Base-by-base conservation (phyloP, 345 rosid species). In the Salix dunnii region DNA sequence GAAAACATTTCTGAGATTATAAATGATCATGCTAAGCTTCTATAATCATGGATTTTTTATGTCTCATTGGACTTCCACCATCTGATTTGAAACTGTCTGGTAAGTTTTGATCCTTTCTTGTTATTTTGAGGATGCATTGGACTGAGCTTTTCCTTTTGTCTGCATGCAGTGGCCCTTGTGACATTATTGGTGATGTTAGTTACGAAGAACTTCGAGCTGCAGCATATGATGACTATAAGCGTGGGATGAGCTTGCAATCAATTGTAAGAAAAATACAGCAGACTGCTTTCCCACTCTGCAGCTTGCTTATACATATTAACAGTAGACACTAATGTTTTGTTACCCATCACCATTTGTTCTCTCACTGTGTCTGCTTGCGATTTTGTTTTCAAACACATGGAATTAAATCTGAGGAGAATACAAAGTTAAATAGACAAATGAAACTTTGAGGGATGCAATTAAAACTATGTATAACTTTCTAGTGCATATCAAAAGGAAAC, bases 161-260 rank as follows among this genome's bases (percentile, higher is more conserved):
- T 80, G 68, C 72, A 65, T 74, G 72, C 87, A 96, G 97, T 77
- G 82, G 76, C 75, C 90, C 90, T 13, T 93, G 97, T 79, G 98
- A 96, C 63, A 79, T 96, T 55, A 67, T 67, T 43, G 96, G 94
- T 23, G 98, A 92, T 83, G 75, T 89, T 77, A 90, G 94, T 87
- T 87, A 77, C 72, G 99, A 93, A 84, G 99, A 96, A 87, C 75
- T 93, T 85, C 86, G 89, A 67, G 91, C 91, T 14, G 85, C 83
- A 64, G 94, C 98, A 42, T 96, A 92, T 74, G 97, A 92, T 74
- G 98, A 91, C 73, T 90, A 91, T 61, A 90, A 87, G 83, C 80
- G 71, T 25, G 98, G 98, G 36, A 62, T 88, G 77, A 88, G 86
- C 86, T 79, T 96, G 85, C 97, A 88, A 65, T 89, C 93, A 72